A percentile compares a stretch with the other conserved stretches of the same genome.
phyloP scores from a whole-genome alignment of 169 alveolate species.

The Plasmodium cynomolgi region DNA sequence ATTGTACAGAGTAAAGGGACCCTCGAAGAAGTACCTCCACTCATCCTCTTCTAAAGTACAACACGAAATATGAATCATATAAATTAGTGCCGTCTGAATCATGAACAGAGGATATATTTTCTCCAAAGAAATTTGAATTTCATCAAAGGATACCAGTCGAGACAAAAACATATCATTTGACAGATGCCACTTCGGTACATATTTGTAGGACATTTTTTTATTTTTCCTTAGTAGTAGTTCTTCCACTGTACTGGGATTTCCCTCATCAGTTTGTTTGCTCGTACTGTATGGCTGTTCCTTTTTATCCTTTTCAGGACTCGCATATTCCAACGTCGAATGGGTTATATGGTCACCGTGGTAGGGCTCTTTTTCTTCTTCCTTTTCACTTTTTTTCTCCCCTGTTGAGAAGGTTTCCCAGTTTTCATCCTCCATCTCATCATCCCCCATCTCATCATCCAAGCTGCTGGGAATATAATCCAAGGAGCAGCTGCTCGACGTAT shows the following conservation, averaged over 20 bases:
- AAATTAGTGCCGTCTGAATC: conserved; percentile 71
- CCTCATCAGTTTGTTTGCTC: neutral
- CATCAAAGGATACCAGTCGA: conserved; percentile 73
- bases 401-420: neutral
- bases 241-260: neutral
- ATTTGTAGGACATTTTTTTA: conserved; percentile 64
- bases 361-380: neutral
- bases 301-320: neutral
- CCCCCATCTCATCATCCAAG: neutral
- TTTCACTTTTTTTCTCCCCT: neutral
- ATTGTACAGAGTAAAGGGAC: conserved; percentile 47
- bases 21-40: conserved; percentile 65
- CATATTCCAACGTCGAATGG: neutral
- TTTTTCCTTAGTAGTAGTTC: neutral
- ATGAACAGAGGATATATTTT: conserved; percentile 63
- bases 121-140: conserved; percentile 54
- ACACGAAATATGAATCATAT: conserved; percentile 71
- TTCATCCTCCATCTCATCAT: neutral
- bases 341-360: neutral
- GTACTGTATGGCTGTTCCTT: neutral
- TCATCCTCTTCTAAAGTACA: conserved; percentile 54
- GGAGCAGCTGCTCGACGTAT: neutral
- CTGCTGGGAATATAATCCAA: conserved; percentile 16
- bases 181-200: conserved; percentile 74
- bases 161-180: conserved; percentile 75